Evolutionary conservation across 192 early-diverging fungal species (phyloP), one percentile per base, ranked within the genome.

Genomic region (Coemansia sp.): DNA sequence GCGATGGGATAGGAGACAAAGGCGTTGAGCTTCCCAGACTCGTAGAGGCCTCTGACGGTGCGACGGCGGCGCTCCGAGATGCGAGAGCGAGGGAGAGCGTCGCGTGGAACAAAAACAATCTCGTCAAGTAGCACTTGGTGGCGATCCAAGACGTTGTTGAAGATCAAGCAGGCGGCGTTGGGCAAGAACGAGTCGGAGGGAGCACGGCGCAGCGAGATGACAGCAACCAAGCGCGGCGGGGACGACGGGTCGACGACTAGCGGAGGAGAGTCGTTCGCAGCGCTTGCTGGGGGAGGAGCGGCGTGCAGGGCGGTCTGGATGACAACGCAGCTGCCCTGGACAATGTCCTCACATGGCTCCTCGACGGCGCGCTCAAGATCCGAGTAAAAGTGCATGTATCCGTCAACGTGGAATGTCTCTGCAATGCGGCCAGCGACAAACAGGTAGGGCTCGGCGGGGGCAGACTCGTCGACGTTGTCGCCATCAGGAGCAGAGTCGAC

Each of bases 341-440:
- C 64, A 22, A 77, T 27, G 40, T 83, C 69, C 27, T 83, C 79
- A 68, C 91, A 86, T 14, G 81, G 74, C n/a, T 84, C 77, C 65
- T 93, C 94, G 38, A 93, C 87, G 0, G 90, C 86, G 14, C 77
- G 64, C 75, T 95, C 94, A 42, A 94, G 79, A 60, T 94, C 93
- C 35, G 77, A 71, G 35, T 90, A 87, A 60, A 91, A 93, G 77
- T 93, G 86, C 73, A 88, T 83, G 56, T 90, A 77, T 4, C 89
- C 90, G 71, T 90, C 86, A 51, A 90, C 82, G 29, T 86, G 77
- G 67, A 94, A 86, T 1, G 87, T 90, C 62, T 95, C 91, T 15
- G 74, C 73, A 36, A 93, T 84, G 5, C 87, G 80, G 12, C 94
- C 92, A 29, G 93, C 65, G 7, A 94, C 91, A 83, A 90, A 95